Evolutionary conservation across 345 rosid species (phyloP), one percentile per base, ranked within the genome.

Genomic region (Eucalyptus sp.): DNA sequence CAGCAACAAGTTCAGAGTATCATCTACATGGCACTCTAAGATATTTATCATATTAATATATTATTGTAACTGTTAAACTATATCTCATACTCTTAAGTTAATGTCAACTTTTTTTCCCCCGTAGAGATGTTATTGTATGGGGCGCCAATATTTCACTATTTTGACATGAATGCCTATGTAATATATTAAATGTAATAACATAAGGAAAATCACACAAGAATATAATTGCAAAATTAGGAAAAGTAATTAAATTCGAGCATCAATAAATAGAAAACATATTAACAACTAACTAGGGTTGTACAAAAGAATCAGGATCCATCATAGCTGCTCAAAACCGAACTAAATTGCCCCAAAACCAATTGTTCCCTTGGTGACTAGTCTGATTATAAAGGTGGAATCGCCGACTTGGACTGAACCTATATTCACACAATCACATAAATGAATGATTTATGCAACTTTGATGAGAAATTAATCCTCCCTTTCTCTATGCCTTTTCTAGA

Each of bases 321-420:
- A 0, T 20, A 7, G 0, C 60, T 54, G 1, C 5, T 54, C 11
- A 9, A 7, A 54, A 54, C 5, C 0, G 2, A 54, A 20, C 12
- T 54, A 18, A 22, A 22, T 0, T 8, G 5, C 25, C 60, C 27
- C 1, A 54, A 22, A 54, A 54, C 2, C 5, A 22, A 22, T 0
- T 0, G 60, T 22, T 51, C 22, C 4, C 22, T 17, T 17, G 20
- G 8, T 51, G 54, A 16, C 3, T 51, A 51, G 54, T 17, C 4
- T 1, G 4, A 0, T 51, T 51, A 51, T 51, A 51, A 51, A 2
- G 22, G 54, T 51, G 9, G 8, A 51, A 1, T 51, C 3, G 1
- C 54, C 4, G 0, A 51, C 22, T 51, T 51, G 54, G 22, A 51
- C 20, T 8, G 7, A 17, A 51, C 3, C 4, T 51, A 51, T 51